A percentile compares a stretch with the other conserved stretches of the same genome.
Evolutionary conservation across 73 alveolate genomes (phyloP).

Genomic region (Uronychia setigera): DNA sequence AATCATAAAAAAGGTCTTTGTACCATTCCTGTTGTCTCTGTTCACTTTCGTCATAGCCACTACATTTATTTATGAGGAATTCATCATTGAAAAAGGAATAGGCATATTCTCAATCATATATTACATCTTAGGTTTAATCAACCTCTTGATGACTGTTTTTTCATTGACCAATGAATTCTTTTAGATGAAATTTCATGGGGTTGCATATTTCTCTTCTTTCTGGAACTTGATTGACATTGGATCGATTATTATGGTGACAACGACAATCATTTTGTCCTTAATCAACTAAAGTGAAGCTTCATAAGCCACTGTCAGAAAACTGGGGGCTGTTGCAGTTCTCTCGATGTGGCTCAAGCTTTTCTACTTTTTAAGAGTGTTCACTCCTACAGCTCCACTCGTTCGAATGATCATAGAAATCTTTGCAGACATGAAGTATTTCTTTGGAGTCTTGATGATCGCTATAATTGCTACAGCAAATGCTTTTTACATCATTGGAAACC

Average conservation of each 20-base stretch:
- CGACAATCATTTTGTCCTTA: background rate
- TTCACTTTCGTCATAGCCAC: background rate
- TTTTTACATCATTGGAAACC: slow-evolving; percentile 25
- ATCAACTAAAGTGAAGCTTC: background rate
- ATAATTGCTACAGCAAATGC: slow-evolving; percentile 46
- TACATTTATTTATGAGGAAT: slow-evolving; percentile 5
- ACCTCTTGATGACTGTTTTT: background rate
- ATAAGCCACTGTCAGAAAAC: slow-evolving; percentile 1
- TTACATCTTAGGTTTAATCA: background rate
- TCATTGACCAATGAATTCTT: slow-evolving; percentile 1
- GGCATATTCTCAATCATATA: background rate
- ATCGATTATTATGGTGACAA: background rate
- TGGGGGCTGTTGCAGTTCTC: slow-evolving; percentile 40
- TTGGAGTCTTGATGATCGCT: slow-evolving; percentile 34
- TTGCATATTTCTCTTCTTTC: slow-evolving; percentile 11
- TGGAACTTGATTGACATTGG: slow-evolving; percentile 30
- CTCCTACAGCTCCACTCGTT: slow-evolving; percentile 37
- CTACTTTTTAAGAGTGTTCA: slow-evolving; percentile 49
- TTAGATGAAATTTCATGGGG: slow-evolving; percentile 5
- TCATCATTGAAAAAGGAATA: background rate
- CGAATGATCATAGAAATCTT: slow-evolving; percentile 47
- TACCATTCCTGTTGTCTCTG: slow-evolving; percentile 24
- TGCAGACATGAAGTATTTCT: slow-evolving; percentile 39
- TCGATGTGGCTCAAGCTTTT: slow-evolving; percentile 55
- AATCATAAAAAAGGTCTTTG: slow-evolving; percentile 2